Conservation (phyloP, 306 rosid species). For the Cucurbita pepo region DNA sequence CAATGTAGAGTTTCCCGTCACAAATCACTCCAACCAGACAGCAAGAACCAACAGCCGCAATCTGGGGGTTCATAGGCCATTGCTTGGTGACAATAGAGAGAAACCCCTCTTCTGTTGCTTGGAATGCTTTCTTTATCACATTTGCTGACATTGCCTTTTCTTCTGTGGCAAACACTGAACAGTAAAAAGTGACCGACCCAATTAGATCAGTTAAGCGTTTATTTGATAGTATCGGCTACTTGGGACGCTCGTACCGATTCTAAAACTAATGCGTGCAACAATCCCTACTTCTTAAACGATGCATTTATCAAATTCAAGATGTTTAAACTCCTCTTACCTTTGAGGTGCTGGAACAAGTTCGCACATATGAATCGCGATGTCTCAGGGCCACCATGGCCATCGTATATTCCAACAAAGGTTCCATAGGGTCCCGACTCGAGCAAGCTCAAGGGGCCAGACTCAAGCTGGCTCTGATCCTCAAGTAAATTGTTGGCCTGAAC, state of each 20-base stretch:
- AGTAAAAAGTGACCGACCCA: not conserved
- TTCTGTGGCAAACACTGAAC: constrained; percentile 61
- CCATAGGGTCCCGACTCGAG: constrained; percentile 71
- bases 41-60: constrained; percentile 94
- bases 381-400: constrained; percentile 95
- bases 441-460: constrained; percentile 77
- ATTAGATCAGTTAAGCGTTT: not conserved
- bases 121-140: constrained; percentile 79
- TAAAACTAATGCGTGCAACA: not conserved
- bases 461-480: constrained; percentile 93
- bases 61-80: constrained; percentile 79
- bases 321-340: constrained; percentile 35
- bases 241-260: not conserved
- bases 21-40: constrained; percentile 83
- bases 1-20: constrained; percentile 63
- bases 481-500: constrained; percentile 94
- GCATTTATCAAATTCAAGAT: not conserved
- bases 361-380: constrained; percentile 67
- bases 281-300: not conserved
- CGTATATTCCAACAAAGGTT: constrained; percentile 74
- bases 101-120: constrained; percentile 95
- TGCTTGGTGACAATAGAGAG: constrained; percentile 62
- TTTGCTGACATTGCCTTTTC: constrained; percentile 71
- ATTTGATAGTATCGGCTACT: not conserved
- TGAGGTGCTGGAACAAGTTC: constrained; percentile 63